Evolutionary conservation across 78 protist species (phyloP).

Genomic region (Ministeria vibrans): DNA sequence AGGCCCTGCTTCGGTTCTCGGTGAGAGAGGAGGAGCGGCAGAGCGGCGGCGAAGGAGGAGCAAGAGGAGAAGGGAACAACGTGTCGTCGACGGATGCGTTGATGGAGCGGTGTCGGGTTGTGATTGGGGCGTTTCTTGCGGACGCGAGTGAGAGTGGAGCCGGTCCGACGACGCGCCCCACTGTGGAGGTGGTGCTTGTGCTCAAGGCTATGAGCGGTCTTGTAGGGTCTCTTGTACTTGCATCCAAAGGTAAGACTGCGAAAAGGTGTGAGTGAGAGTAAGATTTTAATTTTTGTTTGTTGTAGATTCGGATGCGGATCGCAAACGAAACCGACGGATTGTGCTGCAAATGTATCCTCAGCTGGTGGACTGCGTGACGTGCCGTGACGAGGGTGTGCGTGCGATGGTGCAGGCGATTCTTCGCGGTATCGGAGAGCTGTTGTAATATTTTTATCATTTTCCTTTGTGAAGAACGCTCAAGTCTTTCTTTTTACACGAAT

Average conservation of each 20-base stretch:
- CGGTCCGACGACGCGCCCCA: neutral
- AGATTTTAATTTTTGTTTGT: neutral
- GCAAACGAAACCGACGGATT: neutral
- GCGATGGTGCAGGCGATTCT: no score
- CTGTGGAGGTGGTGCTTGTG: neutral
- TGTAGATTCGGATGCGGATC: neutral
- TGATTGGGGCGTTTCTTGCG: neutral
- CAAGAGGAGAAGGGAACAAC: no score
- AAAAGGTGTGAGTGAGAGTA: neutral
- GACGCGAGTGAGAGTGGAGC: neutral
- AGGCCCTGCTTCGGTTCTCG: neutral
- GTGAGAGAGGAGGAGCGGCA: neutral
- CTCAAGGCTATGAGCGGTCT: neutral
- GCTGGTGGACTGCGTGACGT: constrained; percentile 1
- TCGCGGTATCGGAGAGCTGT: no score
- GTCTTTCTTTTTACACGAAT: no score
- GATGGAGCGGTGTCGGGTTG: neutral
- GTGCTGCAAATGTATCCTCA: neutral
- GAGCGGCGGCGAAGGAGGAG: neutral
- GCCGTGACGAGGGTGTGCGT: no score
- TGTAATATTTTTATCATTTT: no score
- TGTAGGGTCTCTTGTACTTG: no score
- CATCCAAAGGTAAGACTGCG: no score
- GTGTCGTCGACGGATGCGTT: neutral
- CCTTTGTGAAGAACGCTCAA: no score